phyloP scores from a whole-genome alignment of 192 early-diverging fungal genomes.

The Coemansia sp. region DNA sequence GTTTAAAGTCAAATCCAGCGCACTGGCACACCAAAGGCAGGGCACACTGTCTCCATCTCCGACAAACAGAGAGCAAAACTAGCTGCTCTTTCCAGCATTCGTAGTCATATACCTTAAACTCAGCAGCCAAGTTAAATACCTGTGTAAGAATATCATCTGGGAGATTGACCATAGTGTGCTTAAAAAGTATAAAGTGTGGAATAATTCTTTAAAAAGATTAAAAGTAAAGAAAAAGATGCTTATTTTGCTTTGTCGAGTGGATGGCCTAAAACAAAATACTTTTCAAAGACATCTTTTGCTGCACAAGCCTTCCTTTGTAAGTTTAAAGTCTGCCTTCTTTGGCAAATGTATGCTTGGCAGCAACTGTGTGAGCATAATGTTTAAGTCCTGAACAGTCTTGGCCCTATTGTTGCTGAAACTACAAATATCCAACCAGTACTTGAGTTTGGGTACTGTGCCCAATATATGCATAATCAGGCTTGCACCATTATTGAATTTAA shows the following conservation, averaged over 20 bases:
- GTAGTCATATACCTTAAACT: background rate
- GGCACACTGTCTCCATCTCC: background rate
- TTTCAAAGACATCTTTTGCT: background rate
- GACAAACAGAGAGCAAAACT: background rate
- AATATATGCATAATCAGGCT: constrained; percentile 68
- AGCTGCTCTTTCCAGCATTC: background rate
- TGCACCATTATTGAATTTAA: constrained; percentile 67
- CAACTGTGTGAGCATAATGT: constrained; percentile 56
- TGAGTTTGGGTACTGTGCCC: constrained; percentile 91
- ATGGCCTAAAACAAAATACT: no score
- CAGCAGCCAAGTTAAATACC: background rate
- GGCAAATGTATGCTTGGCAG: constrained; percentile 40
- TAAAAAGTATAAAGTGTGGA: background rate
- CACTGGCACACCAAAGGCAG: background rate
- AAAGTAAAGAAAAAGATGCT: background rate
- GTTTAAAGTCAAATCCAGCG: background rate
- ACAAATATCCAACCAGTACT: constrained; percentile 75
- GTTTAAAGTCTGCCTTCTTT: constrained; percentile 28
- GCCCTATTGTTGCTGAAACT: constrained; percentile 40
- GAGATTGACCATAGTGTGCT: background rate
- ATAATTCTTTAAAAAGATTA: background rate
- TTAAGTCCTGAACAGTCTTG: constrained; percentile 52
- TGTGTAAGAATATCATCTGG: no score
- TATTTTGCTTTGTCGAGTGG: no score
- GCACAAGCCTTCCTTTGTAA: background rate